Percentiles rank a stretch among this genome's conserved stretches.
phyloP scores from a whole-genome alignment of 1,139 yeast species.

The Saccharomycopsis phalli region DNA sequence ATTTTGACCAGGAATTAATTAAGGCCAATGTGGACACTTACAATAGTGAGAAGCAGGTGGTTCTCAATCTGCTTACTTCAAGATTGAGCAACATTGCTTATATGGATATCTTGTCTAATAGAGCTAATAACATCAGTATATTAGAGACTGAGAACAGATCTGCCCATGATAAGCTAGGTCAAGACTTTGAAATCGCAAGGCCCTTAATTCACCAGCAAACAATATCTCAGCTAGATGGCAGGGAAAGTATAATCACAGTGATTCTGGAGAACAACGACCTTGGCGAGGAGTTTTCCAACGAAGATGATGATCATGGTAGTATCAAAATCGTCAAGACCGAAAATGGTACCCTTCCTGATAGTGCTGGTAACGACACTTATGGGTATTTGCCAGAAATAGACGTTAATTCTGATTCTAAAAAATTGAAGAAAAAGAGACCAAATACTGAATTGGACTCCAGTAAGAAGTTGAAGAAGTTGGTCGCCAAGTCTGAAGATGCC shows the following conservation, averaged over 20 bases:
- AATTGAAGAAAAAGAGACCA: neutral
- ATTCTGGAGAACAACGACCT: conserved; percentile 2
- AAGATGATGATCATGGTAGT: neutral
- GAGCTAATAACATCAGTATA: conserved; percentile 24
- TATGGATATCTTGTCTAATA: conserved; percentile 23
- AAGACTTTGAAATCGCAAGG: conserved; percentile 24
- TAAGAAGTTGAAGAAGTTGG: neutral
- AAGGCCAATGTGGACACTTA: neutral
- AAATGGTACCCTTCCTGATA: neutral
- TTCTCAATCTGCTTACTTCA: neutral
- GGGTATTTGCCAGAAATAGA: neutral
- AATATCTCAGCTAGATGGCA: conserved; percentile 14
- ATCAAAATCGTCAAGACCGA: neutral
- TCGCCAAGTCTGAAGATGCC: neutral
- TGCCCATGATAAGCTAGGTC: conserved; percentile 23
- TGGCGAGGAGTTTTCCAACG: neutral
- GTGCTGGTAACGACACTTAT: neutral
- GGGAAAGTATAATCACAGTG: conserved; percentile 9
- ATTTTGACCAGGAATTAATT: neutral
- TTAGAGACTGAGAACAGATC: conserved; percentile 24
- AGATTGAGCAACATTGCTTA: conserved; percentile 20
- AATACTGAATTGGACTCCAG: neutral
- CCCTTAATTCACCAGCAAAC: conserved; percentile 24
- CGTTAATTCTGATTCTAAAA: too few relatives aligned
- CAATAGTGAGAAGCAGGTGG: conserved; percentile 6